A percentile compares a stretch with the other conserved stretches of the same genome.
Evolutionary conservation across 2,329 filamentous ascomycete species (phyloP).

Genomic region (Zasmidium citrigriseum): DNA sequence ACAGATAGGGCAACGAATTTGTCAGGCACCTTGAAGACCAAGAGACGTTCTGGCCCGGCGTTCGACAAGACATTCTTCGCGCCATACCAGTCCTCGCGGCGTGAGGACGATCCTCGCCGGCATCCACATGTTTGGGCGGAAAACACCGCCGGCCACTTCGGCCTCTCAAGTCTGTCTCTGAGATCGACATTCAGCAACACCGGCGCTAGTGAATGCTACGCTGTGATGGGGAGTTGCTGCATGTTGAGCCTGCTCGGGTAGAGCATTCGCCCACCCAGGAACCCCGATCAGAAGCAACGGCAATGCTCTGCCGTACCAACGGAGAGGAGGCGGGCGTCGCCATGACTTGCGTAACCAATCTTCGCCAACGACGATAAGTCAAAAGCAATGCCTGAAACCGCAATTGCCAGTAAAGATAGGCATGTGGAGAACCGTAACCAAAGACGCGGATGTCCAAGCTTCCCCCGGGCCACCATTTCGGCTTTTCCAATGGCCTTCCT

Average conservation of each 20-base stretch:
- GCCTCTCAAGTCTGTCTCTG: neutral
- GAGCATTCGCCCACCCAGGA: neutral
- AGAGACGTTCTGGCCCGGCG: neutral
- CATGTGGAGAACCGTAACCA: neutral
- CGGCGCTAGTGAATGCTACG: neutral
- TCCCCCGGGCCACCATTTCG: neutral
- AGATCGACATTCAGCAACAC: neutral
- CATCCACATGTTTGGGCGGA: neutral
- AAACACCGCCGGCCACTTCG: neutral
- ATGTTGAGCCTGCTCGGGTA: neutral
- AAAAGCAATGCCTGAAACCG: neutral
- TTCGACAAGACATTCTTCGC: neutral
- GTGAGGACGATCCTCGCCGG: neutral
- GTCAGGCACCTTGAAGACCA: neutral
- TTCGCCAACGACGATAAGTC: neutral
- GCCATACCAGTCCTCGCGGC: neutral
- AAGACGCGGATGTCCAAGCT: neutral
- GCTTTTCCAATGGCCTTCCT: neutral
- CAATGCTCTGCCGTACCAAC: neutral
- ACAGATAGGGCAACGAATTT: neutral
- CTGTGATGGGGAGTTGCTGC: neutral
- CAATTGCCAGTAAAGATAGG: neutral
- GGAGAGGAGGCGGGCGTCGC: too few species aligned
- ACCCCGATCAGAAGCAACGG: too few species aligned
- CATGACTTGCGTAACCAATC: neutral